Evolutionary conservation across 176 grass and related monocot species (phyloP).

Genomic region (Zoysia japonica): DNA sequence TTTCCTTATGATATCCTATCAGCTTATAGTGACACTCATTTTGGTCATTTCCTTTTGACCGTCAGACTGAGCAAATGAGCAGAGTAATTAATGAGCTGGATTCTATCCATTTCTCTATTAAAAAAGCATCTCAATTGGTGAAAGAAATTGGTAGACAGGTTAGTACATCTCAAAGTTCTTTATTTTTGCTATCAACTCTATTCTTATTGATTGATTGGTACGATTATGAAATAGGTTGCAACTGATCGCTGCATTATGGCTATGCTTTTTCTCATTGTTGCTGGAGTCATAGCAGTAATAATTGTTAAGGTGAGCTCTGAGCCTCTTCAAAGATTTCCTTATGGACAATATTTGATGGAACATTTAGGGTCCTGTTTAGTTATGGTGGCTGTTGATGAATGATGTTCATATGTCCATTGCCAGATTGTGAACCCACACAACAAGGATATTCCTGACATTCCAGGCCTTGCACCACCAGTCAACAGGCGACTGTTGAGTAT

Average conservation of each 20-base stretch:
- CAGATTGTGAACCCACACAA: slow-evolving; percentile 96
- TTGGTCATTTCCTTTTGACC: slow-evolving; percentile 35
- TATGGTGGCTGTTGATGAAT: not conserved
- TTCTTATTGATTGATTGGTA: slow-evolving; percentile 20
- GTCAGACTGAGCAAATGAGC: slow-evolving; percentile 97
- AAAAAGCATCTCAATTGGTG: slow-evolving; percentile 89
- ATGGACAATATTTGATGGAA: not conserved
- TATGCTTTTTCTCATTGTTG: slow-evolving; percentile 91
- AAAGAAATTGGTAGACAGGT: slow-evolving; percentile 96
- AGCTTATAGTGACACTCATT: not conserved
- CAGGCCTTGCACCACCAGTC: slow-evolving; percentile 80
- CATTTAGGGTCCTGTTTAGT: not conserved
- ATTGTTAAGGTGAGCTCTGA: slow-evolving; percentile 74
- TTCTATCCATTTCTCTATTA: slow-evolving; percentile 97
- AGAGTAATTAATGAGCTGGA: slow-evolving; percentile 93
- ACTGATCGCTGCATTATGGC: slow-evolving; percentile 96
- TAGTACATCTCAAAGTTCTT: slow-evolving; percentile 5
- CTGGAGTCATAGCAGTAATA: slow-evolving; percentile 85
- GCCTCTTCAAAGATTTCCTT: slow-evolving; percentile 17
- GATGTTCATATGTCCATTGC: slow-evolving; percentile 27
- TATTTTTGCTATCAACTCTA: not conserved
- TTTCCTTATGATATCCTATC: slow-evolving; percentile 20
- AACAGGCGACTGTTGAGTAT: slow-evolving; percentile 63
- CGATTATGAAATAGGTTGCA: slow-evolving; percentile 60
- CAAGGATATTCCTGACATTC: slow-evolving; percentile 74